These are phyloP conservation scores for Tuber indicum DNA, from an alignment of 495 filamentous ascomycete genomes.

Conservation along the genomic window DNA sequence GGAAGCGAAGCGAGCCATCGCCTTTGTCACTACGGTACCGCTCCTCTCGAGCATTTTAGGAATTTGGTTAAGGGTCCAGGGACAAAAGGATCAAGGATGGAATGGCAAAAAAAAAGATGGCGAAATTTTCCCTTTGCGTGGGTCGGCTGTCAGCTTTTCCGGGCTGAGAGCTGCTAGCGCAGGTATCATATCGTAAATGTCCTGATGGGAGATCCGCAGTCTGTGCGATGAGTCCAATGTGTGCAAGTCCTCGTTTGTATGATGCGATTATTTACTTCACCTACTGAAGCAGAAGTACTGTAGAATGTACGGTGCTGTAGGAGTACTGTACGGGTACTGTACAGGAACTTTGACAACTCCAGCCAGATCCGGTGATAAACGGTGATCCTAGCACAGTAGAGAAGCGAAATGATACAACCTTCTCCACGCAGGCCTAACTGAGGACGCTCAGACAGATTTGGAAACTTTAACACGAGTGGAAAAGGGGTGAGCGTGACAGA, in stretches of 20 bases:
- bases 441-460: background rate
- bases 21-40: background rate
- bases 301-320: too few relatives aligned
- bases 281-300: background rate
- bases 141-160: background rate
- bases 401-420: background rate
- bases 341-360: background rate
- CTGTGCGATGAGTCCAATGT: background rate
- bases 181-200: background rate
- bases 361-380: background rate
- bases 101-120: background rate
- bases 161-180: background rate
- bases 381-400: background rate
- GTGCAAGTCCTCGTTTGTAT: background rate
- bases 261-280: background rate
- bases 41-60: background rate
- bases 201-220: background rate
- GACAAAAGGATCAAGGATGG: background rate
- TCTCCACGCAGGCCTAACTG: background rate
- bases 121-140: background rate
- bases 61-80: background rate
- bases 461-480: background rate
- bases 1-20: background rate
- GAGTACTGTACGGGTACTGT: too few relatives aligned
- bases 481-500: background rate